Base-by-base conservation (phyloP, 495 filamentous ascomycete genomes). In the Entonaema liquescens region DNA sequence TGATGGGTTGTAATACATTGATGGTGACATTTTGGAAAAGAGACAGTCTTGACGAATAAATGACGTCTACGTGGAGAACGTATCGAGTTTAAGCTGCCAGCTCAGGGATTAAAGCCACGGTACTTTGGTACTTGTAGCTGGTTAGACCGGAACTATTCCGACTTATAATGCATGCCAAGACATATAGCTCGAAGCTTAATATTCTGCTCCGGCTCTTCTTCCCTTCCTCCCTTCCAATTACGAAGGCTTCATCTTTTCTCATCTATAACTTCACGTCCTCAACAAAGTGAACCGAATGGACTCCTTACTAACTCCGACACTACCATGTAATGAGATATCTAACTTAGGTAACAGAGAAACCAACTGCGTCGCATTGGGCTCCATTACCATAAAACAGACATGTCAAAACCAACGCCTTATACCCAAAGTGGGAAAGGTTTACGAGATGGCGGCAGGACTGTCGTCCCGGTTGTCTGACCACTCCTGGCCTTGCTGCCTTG, bases 31-130 rank as follows among this genome's bases (percentile, higher is more conserved):
- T 31, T 33, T 33, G 31, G 31, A 33, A 33, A 9, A 1, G 11
- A 33, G 31, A 3, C 11, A 33, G 31, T 33, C 15, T 64, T 72
- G 70, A 68, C 70, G 64, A 72, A 65, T 65, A 56, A 36, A 72
- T 68, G 70, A 72, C 70, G 65, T 72, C 49, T 65, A 68, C 64
- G 60, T 72, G 59, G 28, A 61, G 70, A 64, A 35, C 1, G 5
- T 0, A 15, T 19, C 23, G 36, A 21, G 19, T 40, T 28, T 56
- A 21, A 56, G 47, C 36, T 54, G 44, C 63, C 55, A 60, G 52
- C 42, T 53, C 54, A 44, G 40, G 25, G 13, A 59, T 56, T 56
- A 56, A 3, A 17, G 15, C 29, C 29, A 7, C n/a, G n/a, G n/a
- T n/a, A n/a, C n/a, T n/a, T n/a, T n/a, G 29, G 29, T 31, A 31